Percentiles rank a stretch among this genome's conserved stretches.
Evolutionary conservation across 139 green algal genomes (phyloP).

Genomic region (Tetradesmus obliquus): DNA sequence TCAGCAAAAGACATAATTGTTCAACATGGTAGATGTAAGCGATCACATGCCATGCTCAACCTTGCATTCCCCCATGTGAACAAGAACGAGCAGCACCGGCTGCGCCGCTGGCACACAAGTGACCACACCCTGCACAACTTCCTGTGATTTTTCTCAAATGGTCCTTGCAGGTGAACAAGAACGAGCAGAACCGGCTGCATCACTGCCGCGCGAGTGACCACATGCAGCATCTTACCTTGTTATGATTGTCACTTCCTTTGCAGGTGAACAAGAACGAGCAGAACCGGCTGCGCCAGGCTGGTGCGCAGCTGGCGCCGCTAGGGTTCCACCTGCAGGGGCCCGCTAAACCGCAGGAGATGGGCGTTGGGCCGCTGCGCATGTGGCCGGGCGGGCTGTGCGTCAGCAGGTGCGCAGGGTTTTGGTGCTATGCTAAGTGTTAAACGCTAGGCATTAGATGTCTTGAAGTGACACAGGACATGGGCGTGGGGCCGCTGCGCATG

Average conservation of each 20-base stretch:
- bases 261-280: slow-evolving; percentile 53
- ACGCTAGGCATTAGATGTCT: not conserved
- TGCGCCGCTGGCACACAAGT: too few species aligned
- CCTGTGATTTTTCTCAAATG: too few species aligned
- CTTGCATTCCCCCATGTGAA: too few species aligned
- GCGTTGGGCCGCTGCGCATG: slow-evolving; percentile 88
- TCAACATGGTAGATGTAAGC: too few species aligned
- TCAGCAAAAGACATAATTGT: too few species aligned
- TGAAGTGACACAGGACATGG: slow-evolving; percentile 13
- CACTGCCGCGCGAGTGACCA: not conserved
- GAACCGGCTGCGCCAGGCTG: slow-evolving; percentile 64
- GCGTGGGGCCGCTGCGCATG: slow-evolving; percentile 88
- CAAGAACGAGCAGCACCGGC: too few species aligned
- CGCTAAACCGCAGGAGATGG: slow-evolving; percentile 68
- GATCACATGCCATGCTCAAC: too few species aligned
- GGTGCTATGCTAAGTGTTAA: too few species aligned
- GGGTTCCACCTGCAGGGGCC: slow-evolving; percentile 74
- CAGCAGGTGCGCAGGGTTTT: slow-evolving; percentile 52
- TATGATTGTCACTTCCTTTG: not conserved
- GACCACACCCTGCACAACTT: too few species aligned
- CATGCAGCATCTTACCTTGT: not conserved
- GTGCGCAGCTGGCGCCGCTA: slow-evolving; percentile 71
- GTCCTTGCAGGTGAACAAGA: slow-evolving; percentile 18
- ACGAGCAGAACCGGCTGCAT: slow-evolving; percentile 60
- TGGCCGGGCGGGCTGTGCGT: slow-evolving; percentile 95